These are phyloP conservation scores for Ensete glaucum DNA, from an alignment of 176 grass and related monocot genomes.

Conservation along the genomic window DNA sequence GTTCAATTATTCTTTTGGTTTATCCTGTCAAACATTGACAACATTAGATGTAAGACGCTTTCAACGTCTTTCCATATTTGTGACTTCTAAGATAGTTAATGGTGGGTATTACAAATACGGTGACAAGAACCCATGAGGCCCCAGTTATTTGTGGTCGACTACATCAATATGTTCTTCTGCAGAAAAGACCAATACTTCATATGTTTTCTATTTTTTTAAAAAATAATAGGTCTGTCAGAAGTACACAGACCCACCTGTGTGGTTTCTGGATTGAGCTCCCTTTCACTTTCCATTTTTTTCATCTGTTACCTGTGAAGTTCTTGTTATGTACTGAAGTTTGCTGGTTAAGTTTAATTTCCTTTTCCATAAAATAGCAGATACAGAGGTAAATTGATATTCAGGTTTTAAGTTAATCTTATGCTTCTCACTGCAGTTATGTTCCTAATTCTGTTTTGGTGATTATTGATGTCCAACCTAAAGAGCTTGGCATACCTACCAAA, in stretches of 20 bases:
- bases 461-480: conserved; percentile 95
- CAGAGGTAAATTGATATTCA: neutral
- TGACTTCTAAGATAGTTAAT: neutral
- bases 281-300: neutral
- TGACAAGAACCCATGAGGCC: neutral
- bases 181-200: neutral
- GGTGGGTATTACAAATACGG: too few species aligned
- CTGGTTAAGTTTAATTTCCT: neutral
- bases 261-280: neutral
- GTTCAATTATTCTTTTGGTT: neutral
- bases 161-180: neutral
- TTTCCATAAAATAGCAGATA: neutral
- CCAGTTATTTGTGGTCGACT: neutral
- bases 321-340: neutral
- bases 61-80: neutral
- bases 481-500: conserved; percentile 95
- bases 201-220: too few species aligned
- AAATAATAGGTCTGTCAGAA: neutral
- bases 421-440: conserved; percentile 55
- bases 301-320: neutral
- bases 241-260: neutral
- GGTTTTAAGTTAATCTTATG: neutral
- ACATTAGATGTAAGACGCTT: neutral
- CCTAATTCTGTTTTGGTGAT: conserved; percentile 90
- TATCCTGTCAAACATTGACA: neutral